Evolutionary conservation across 345 rosid genomes (phyloP).

Genomic region (Ceriops decandra): DNA sequence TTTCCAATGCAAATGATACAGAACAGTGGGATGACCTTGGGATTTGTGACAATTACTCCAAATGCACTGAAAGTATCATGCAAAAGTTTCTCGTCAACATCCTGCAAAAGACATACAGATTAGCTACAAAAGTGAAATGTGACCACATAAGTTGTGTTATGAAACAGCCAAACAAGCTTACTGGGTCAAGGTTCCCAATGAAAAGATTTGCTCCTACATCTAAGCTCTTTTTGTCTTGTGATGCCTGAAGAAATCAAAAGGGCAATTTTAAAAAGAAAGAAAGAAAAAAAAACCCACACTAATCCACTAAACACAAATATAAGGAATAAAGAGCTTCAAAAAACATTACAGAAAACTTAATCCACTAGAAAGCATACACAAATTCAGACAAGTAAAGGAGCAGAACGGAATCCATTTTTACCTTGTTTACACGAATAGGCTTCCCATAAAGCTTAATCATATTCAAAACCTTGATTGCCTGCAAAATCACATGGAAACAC

Average conservation of each 20-base stretch:
- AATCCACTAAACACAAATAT: background rate
- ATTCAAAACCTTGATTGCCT: constrained; percentile 97
- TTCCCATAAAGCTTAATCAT: constrained; percentile 96
- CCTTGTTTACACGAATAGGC: constrained; percentile 98
- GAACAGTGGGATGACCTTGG: constrained; percentile 56
- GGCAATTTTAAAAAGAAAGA: background rate
- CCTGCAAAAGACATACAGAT: constrained; percentile 43
- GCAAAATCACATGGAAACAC: constrained; percentile 1
- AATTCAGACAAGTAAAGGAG: background rate
- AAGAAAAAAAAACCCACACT: background rate
- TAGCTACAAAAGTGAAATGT: constrained; percentile 8
- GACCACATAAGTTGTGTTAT: too few species aligned
- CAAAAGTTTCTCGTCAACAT: constrained; percentile 94
- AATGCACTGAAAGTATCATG: constrained; percentile 98
- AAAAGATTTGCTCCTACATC: constrained; percentile 99
- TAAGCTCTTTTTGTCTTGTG: constrained; percentile 98
- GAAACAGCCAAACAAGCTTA: constrained; percentile 30
- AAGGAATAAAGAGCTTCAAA: background rate
- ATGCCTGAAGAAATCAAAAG: constrained; percentile 53
- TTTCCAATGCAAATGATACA: background rate
- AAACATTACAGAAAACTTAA: too few species aligned
- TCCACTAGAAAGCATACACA: background rate
- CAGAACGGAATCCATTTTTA: constrained; percentile 16
- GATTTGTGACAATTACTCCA: constrained; percentile 93
- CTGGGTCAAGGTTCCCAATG: constrained; percentile 96